These are phyloP conservation scores for Globisporangium iwayamae DNA, from an alignment of 352 stramenopile genomes.

Conservation along the genomic window DNA sequence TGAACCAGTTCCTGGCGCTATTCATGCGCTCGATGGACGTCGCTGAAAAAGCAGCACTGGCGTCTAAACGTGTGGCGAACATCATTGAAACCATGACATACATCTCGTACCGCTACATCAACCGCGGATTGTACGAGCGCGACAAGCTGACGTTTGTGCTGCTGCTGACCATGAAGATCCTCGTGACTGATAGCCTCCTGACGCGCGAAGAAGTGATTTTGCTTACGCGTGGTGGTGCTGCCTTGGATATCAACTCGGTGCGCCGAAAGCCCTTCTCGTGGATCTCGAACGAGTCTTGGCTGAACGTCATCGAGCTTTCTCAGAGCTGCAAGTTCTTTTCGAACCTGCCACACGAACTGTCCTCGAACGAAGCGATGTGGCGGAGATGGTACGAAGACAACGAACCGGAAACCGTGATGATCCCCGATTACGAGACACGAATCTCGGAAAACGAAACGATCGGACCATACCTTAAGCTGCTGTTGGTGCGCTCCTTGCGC, in stretches of 20 bases:
- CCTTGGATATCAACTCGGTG: constrained; percentile 96
- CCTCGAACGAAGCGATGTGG: constrained; percentile 95
- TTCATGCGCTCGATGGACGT: constrained; percentile 99
- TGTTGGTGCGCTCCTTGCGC: constrained; percentile 95
- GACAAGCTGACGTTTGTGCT: constrained; percentile 99
- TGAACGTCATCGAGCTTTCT: constrained; percentile 96
- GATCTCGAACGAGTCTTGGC: constrained; percentile 97
- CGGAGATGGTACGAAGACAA: constrained; percentile 98
- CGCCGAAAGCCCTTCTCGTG: constrained; percentile 95
- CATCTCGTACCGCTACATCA: constrained; percentile 98
- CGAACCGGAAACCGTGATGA: constrained; percentile 93
- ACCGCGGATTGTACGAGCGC: constrained; percentile 96
- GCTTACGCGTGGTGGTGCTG: constrained; percentile 94
- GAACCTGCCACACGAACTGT: constrained; percentile 96
- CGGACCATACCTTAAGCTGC: constrained; percentile 95
- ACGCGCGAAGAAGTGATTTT: constrained; percentile 94
- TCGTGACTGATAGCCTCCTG: constrained; percentile 93
- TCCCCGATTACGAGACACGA: constrained; percentile 94
- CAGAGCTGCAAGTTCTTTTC: constrained; percentile 96
- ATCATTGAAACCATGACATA: constrained; percentile 99
- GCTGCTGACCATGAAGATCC: constrained; percentile 97
- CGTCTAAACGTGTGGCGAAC: constrained; percentile 96
- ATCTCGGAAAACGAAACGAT: constrained; percentile 93
- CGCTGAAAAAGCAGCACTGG: constrained; percentile 95
- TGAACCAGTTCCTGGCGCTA: constrained; percentile 96